Evolutionary conservation across 495 filamentous ascomycete species (phyloP).

Genomic region (Elaphomyces granulatus): DNA sequence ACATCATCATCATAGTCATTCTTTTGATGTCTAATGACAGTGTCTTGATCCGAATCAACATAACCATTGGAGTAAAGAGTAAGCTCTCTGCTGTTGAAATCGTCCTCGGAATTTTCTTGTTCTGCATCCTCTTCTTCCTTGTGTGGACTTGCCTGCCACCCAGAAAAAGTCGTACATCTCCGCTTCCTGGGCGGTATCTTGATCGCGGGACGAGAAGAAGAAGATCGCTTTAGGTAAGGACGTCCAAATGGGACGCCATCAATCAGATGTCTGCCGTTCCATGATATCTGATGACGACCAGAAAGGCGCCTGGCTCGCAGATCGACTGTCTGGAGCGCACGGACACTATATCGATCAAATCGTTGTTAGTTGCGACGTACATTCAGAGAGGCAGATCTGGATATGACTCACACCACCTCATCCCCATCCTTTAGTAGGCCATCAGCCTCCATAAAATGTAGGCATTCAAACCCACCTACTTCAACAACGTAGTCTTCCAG

Average conservation of each 20-base stretch:
- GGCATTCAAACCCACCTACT: slow-evolving; percentile 67
- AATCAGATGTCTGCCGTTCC: slow-evolving; percentile 67
- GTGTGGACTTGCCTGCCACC: slow-evolving; percentile 17
- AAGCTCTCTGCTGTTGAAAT: background rate
- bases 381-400: too few relatives aligned
- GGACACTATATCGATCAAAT: slow-evolving; percentile 38
- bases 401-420: slow-evolving; percentile 53
- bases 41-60: slow-evolving; percentile 16
- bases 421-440: slow-evolving; percentile 69
- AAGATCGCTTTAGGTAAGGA: slow-evolving; percentile 43
- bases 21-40: slow-evolving; percentile 23
- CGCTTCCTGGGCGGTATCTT: slow-evolving; percentile 68
- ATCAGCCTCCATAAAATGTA: slow-evolving; percentile 69
- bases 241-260: slow-evolving; percentile 85
- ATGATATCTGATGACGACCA: slow-evolving; percentile 71
- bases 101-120: background rate
- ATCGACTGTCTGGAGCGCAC: slow-evolving; percentile 63
- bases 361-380: slow-evolving; percentile 1
- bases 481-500: slow-evolving; percentile 89
- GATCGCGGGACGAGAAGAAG: slow-evolving; percentile 46
- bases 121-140: slow-evolving; percentile 18
- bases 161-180: slow-evolving; percentile 33
- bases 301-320: slow-evolving; percentile 57
- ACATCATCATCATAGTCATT: slow-evolving; percentile 17
- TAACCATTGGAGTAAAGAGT: slow-evolving; percentile 1